phyloP scores from a whole-genome alignment of 2,329 filamentous ascomycete species.

The Microdochium bolleyi region DNA sequence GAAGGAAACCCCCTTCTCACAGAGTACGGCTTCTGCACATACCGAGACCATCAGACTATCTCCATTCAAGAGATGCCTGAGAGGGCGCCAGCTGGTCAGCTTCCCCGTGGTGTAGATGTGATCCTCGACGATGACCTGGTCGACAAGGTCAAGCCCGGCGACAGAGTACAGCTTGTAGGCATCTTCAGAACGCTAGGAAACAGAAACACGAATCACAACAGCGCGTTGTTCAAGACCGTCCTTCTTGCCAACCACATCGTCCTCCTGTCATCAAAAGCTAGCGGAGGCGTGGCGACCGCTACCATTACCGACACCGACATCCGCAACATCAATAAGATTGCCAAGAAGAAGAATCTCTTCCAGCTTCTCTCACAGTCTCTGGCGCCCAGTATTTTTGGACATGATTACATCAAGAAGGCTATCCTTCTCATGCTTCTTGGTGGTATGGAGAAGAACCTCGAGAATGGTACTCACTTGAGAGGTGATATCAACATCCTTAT shows the following conservation, averaged over 20 bases:
- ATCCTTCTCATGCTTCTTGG: constrained; percentile 91
- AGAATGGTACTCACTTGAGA: constrained; percentile 94
- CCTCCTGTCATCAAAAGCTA: constrained; percentile 89
- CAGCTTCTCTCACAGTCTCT: constrained; percentile 89
- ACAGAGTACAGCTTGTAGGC: constrained; percentile 93
- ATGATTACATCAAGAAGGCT: constrained; percentile 96
- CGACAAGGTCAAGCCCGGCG: constrained; percentile 88
- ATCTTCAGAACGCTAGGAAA: constrained; percentile 93
- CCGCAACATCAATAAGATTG: constrained; percentile 95
- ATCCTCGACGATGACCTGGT: constrained; percentile 96
- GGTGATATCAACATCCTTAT: constrained; percentile 99
- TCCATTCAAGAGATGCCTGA: constrained; percentile 99
- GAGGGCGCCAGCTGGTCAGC: constrained; percentile 85
- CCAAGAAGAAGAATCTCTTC: constrained; percentile 91
- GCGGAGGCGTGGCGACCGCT: constrained; percentile 84
- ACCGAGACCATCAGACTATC: constrained; percentile 93
- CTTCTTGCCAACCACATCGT: constrained; percentile 94
- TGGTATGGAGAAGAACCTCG: constrained; percentile 96
- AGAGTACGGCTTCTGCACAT: constrained; percentile 93
- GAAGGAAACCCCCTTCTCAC: constrained; percentile 88
- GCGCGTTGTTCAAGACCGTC: constrained; percentile 88
- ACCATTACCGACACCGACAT: constrained; percentile 95
- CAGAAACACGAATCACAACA: constrained; percentile 82
- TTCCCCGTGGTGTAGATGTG: constrained; percentile 91
- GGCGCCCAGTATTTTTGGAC: constrained; percentile 92